Evolutionary conservation across 1,284 basidiomycete genomes (phyloP), one percentile per base, ranked within the genome.

Genomic region (Peniophora sp.): DNA sequence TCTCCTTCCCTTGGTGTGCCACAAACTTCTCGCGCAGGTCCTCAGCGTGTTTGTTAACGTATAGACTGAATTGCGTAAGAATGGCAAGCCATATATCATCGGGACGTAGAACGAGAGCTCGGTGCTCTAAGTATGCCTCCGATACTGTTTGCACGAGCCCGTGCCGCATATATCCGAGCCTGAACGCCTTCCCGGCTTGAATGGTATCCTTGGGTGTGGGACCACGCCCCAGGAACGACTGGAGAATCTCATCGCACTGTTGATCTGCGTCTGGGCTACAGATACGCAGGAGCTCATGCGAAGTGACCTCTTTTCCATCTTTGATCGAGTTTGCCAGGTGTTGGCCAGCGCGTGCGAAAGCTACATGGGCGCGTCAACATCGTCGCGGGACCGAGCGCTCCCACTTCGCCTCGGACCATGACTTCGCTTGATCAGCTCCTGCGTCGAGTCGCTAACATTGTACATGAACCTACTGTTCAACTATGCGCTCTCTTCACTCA

Each of bases 31-130:
- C 52, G 3, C 71, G 67, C 3, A 75, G 59, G 2, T 62, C 61
- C 51, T 75, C 72, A 0, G 68, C 61, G 48, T 74, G 65, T 0
- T 65, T 69, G 25, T 73, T 73, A 24, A 74, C 66, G 50, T 69
- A 77, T 59, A 71, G 63, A 51, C 63, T 68, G 48, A 75, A 70
- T 47, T 75, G 74, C 1, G 60, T 55, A 16, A 76, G 54, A 53
- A 76, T 75, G 3, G 69, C 64, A 22, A 73, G 59, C 75, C 75
- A 75, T 20, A 76, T 61, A 49, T 74, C 71, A 48, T 73, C 72
- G 0, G 73, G 73, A 3, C 71, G 65, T 25, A 66, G 51, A 49
- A 63, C 56, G 14, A 74, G 63, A 2, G 61, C 62, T 9, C 65
- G 66, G 50, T 74, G 72, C 2, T 65, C 52, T 34, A 63, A 67